Conservation (phyloP, 495 filamentous ascomycete species). For the Echria macrotheca region DNA sequence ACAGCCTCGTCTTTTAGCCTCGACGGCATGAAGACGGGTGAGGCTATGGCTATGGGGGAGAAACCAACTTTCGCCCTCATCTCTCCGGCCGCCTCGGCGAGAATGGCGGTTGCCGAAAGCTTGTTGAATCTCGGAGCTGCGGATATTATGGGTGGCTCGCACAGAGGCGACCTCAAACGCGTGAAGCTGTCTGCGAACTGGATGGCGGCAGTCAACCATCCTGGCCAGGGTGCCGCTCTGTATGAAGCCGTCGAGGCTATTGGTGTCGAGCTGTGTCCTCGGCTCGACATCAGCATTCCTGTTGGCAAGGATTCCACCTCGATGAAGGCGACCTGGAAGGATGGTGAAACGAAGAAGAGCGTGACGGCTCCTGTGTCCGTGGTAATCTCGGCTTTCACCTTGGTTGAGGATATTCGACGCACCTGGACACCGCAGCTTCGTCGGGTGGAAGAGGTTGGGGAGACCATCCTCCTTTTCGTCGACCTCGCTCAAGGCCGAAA, state of each 20-base stretch:
- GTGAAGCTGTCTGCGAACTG: slow-evolving; percentile 93
- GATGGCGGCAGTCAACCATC: slow-evolving; percentile 94
- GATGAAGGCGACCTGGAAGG: slow-evolving; percentile 97
- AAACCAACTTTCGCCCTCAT: slow-evolving; percentile 87
- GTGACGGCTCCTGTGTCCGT: slow-evolving; percentile 89
- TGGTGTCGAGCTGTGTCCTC: slow-evolving; percentile 75
- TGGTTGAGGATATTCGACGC: slow-evolving; percentile 69
- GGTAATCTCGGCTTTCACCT: slow-evolving; percentile 83
- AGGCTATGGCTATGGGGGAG: slow-evolving; percentile 97
- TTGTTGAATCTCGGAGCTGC: slow-evolving; percentile 89
- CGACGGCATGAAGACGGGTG: slow-evolving; percentile 64
- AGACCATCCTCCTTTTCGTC: slow-evolving; percentile 84
- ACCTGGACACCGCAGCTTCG: slow-evolving; percentile 93
- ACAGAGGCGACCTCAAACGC: slow-evolving; percentile 50
- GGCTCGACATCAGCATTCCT: slow-evolving; percentile 83
- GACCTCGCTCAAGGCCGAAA: slow-evolving; percentile 75
- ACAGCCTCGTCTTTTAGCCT: slow-evolving; percentile 73
- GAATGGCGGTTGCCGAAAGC: slow-evolving; percentile 94
- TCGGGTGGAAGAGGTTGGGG: slow-evolving; percentile 78
- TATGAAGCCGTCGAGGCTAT: slow-evolving; percentile 95
- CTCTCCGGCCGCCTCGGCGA: slow-evolving; percentile 83
- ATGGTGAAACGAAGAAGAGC: slow-evolving; percentile 67
- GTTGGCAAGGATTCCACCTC: slow-evolving; percentile 98
- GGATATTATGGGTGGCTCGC: slow-evolving; percentile 61
- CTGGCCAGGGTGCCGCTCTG: slow-evolving; percentile 87